Evolutionary conservation across 2,329 filamentous ascomycete genomes (phyloP), one percentile per base, ranked within the genome.

Genomic region (Ceratocystis cubensis): DNA sequence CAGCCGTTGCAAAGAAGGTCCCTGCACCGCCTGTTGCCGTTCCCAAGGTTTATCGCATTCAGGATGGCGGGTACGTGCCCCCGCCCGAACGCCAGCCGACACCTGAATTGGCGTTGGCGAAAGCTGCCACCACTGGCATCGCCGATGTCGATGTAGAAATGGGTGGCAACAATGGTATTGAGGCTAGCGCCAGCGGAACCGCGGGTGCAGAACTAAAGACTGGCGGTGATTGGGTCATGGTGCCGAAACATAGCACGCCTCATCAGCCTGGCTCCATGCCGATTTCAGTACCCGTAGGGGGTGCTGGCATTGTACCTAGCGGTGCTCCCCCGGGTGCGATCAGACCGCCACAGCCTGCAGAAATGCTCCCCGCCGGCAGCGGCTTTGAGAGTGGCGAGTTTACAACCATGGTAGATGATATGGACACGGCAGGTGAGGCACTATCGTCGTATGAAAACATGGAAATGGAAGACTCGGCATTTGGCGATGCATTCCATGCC

Each of bases 401-500:
- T 70, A 81, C 80, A 72, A 82, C 84, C 30, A 77, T 88, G 6
- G 84, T 80, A 17, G 84, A 88, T 69, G 84, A 88, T 69, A 76
- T 88, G 56, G 86, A 91, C 73, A 85, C 86, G 28, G 88, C 87
- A 0, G 87, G 86, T 15, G 87, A 90, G 72, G 88, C 86, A 2
- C 76, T 91, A 45, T 85, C 85, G 1, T 82, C 83, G n/a, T 81
- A 82, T 73, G 74, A 86, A 64, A 80, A 82, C 71, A 82, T 86
- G 77, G 87, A 87, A 69, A 82, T 91, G 78, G 88, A 90, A 61
- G 88, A 91, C 72, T 90, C 87, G 45, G 89, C 88, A 1, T 94
- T 94, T 76, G 89, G 88, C 2, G 88, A 94, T 71, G 89, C 89
- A 0, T 90, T 93, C 75, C 88, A 91, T 71, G 84, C 82, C 3